phyloP scores from a whole-genome alignment of 176 grass and related monocot species.

The Oryza nivara region DNA sequence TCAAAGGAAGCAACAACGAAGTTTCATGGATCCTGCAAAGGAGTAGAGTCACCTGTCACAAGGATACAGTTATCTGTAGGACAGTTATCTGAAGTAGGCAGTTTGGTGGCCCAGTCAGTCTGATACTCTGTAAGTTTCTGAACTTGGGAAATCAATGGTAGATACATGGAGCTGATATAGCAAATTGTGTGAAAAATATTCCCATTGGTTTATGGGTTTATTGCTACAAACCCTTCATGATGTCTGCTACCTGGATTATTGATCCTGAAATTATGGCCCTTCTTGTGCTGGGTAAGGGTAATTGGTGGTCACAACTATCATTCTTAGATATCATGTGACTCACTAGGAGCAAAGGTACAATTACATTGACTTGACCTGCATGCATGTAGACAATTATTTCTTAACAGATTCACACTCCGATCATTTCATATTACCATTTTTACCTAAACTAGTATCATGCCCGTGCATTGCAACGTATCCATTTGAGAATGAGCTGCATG shows the following conservation, averaged over 20 bases:
- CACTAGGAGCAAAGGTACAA: not conserved
- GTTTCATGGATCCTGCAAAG: slow-evolving; percentile 1
- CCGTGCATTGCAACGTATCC: no score
- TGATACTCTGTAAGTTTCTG: not conserved
- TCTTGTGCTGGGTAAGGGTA: slow-evolving; percentile 7
- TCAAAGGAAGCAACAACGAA: slow-evolving; percentile 44
- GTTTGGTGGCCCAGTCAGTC: not conserved
- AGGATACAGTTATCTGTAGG: slow-evolving; percentile 27
- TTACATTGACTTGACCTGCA: slow-evolving; percentile 37
- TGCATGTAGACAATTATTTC: slow-evolving; percentile 26
- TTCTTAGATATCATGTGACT: slow-evolving; percentile 39
- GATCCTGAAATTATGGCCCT: not conserved
- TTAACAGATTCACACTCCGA: not conserved
- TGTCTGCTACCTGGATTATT: not conserved
- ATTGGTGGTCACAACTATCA: not conserved
- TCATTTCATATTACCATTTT: no score
- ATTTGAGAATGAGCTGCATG: no score
- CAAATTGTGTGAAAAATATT: slow-evolving; percentile 14
- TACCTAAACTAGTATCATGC: no score
- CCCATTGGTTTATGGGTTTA: not conserved
- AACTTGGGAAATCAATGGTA: not conserved
- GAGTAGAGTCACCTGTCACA: not conserved
- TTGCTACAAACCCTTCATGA: not conserved
- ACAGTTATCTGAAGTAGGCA: not conserved
- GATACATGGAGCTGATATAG: not conserved